These are phyloP conservation scores for Calonectria pteridis DNA, from an alignment of 2,329 filamentous ascomycete species.

Conservation along the genomic window DNA sequence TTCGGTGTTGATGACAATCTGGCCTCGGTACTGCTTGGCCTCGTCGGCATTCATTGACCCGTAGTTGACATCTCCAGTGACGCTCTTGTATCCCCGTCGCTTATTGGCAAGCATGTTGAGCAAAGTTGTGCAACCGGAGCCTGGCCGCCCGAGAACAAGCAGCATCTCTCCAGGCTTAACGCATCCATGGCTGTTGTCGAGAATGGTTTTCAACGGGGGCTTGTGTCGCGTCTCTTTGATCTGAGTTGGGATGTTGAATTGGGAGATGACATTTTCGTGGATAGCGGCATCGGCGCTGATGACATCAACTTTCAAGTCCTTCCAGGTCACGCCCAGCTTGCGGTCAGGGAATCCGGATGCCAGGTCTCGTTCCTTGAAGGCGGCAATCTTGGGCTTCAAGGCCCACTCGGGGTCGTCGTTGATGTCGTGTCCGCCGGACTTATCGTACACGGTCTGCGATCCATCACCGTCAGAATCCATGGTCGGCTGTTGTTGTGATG, in stretches of 20 bases:
- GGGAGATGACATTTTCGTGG: conserved; percentile 73
- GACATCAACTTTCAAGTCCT: conserved; percentile 72
- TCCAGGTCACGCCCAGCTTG: conserved; percentile 74
- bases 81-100: conserved; percentile 67
- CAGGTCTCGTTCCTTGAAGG: conserved; percentile 56
- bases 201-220: conserved; percentile 72
- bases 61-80: conserved; percentile 71
- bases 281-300: conserved; percentile 71
- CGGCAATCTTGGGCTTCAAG: conserved; percentile 62
- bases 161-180: conserved; percentile 81
- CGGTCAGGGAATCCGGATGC: conserved; percentile 61
- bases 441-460: conserved; percentile 42
- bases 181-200: conserved; percentile 75
- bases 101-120: conserved; percentile 78
- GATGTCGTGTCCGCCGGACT: conserved; percentile 21
- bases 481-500: conserved; percentile 10
- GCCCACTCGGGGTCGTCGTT: conserved; percentile 54
- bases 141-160: conserved; percentile 76
- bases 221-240: conserved; percentile 66
- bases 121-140: conserved; percentile 78
- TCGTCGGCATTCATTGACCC: conserved; percentile 64
- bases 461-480: conserved; percentile 47
- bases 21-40: conserved; percentile 63
- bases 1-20: conserved; percentile 79
- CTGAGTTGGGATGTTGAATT: conserved; percentile 67